phyloP scores from a whole-genome alignment of 2,329 filamentous ascomycete genomes.

The Amauroascus niger region DNA sequence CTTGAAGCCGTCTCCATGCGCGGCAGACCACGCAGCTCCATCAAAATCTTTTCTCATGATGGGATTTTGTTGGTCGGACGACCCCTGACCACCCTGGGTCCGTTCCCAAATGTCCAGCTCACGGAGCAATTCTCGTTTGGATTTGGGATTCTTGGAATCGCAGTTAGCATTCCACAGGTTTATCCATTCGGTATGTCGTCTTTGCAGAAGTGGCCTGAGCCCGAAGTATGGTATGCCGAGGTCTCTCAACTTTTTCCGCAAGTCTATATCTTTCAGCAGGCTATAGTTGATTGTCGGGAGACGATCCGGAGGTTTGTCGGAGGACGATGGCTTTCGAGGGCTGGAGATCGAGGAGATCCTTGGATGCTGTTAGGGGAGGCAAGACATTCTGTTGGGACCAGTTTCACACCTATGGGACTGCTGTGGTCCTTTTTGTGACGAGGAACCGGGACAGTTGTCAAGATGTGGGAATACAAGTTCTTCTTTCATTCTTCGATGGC shows the following conservation, averaged over 20 bases:
- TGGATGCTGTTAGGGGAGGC: not conserved
- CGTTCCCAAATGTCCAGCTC: constrained; percentile 83
- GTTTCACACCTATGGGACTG: not conserved
- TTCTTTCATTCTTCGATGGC: constrained; percentile 67
- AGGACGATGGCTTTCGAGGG: not conserved
- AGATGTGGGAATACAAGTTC: constrained; percentile 70
- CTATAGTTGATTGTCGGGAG: constrained; percentile 78
- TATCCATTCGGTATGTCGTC: constrained; percentile 82
- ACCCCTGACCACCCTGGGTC: constrained; percentile 55
- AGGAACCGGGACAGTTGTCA: constrained; percentile 49
- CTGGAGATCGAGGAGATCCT: not conserved
- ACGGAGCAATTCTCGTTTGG: constrained; percentile 59
- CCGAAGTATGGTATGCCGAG: constrained; percentile 67
- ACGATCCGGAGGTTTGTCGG: constrained; percentile 46
- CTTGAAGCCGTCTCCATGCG: constrained; percentile 66
- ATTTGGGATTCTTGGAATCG: constrained; percentile 65
- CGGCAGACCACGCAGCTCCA: constrained; percentile 61
- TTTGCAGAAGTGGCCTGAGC: constrained; percentile 58
- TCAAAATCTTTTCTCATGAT: constrained; percentile 88
- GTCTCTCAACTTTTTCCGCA: constrained; percentile 73
- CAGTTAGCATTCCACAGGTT: constrained; percentile 97
- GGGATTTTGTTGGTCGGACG: constrained; percentile 26
- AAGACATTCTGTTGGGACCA: not conserved
- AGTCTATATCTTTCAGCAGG: constrained; percentile 65
- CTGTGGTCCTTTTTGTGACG: not conserved